These are phyloP conservation scores for Batkoa obscura DNA, from an alignment of 371 early-diverging fungal genomes.

Conservation along the genomic window DNA sequence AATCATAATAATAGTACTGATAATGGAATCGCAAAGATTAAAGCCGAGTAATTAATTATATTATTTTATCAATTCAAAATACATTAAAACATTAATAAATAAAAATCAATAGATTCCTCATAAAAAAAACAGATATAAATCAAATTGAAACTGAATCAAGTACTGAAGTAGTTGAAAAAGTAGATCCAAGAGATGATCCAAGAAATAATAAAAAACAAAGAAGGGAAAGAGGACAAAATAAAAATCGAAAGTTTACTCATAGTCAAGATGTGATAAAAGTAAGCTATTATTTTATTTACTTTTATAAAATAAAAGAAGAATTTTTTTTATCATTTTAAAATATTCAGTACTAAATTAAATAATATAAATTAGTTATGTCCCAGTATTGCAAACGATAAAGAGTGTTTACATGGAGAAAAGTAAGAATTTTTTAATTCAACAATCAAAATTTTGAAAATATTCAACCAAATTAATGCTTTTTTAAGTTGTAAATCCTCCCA, in stretches of 20 bases:
- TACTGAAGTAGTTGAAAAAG: neutral
- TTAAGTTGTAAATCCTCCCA: slow-evolving; percentile 41
- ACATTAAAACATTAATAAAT: neutral
- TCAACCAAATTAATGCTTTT: neutral
- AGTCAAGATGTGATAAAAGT: slow-evolving; percentile 11
- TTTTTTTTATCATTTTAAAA: neutral
- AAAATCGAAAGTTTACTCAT: slow-evolving; percentile 15
- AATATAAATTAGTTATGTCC: slow-evolving; percentile 23
- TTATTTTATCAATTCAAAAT: neutral
- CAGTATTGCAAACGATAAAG: slow-evolving; percentile 21
- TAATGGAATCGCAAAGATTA: neutral
- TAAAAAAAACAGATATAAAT: neutral
- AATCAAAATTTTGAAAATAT: neutral
- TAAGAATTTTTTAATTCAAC: slow-evolving; percentile 8
- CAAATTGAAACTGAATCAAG: neutral
- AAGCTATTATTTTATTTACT: neutral
- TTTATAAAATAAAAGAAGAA: too few relatives aligned
- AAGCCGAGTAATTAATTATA: neutral
- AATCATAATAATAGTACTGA: neutral
- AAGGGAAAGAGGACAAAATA: slow-evolving; percentile 11
- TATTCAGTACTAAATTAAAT: neutral
- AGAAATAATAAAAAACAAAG: neutral
- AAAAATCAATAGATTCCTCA: neutral
- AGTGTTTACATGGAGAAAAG: slow-evolving; percentile 27
- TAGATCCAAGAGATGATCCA: neutral